Base-by-base conservation (phyloP, 148 eudicot genomes). In the Silene conica region DNA sequence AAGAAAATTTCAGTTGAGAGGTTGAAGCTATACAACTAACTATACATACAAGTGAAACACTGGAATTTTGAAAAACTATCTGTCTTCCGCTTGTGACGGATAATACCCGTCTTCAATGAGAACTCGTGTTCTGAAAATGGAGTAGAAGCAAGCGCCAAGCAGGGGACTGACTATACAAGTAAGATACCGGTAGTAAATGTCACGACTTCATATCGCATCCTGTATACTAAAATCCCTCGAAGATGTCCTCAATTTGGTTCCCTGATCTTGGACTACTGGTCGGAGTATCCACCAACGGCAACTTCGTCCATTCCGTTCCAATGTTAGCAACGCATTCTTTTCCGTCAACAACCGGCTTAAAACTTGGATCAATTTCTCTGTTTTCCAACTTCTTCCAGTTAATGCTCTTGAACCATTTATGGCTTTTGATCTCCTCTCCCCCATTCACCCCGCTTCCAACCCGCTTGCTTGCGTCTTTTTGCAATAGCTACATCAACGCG, bases 371-470 rank as follows among this genome's bases (percentile, higher is more conserved):
- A 45, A 87, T 83, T 66, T 77, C 80, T 77, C 83, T 78, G 12
- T 78, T 83, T 25, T 87, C 88, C 22, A 80, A 66, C 77, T 87
- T 87, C 71, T 81, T 85, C 90, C 88, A 87, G 78, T 85, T 83
- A 8, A 87, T 85, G 18, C 80, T 45, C 58, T 69, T 80, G 76
- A 85, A 87, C 90, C 90, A 87, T 59, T 28, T 85, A 73, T 87
- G 90, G n/a, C 69, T 23, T 69, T 77, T 81, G 68, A 87, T 79
- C 63, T 83, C 90, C 4, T 79, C 82, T 1, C 48, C 72, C 2
- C 84, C 82, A 0, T 26, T 58, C 0, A 64, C 52, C 58, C 86
- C 84, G 22, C 82, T 79, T 34, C 90, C 88, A 2, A 87, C 70
- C 2, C 90, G 80, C 77, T 79, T 87, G 73, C 86, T 75, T 62